phyloP scores from a whole-genome alignment of 495 filamentous ascomycete genomes.

The Talaromyces proteolyticus region DNA sequence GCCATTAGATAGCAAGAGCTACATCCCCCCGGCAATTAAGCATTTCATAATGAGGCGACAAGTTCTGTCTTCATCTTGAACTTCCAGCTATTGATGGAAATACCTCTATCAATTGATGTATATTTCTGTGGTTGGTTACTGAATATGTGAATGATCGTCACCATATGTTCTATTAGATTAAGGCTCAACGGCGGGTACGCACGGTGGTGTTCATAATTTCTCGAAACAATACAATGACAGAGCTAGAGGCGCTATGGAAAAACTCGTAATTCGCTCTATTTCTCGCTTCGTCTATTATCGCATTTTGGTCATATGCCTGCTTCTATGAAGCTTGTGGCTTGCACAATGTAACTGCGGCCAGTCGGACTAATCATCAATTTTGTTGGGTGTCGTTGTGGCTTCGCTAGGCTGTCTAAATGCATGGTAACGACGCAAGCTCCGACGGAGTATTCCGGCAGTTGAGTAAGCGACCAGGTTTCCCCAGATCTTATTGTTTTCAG shows the following conservation, averaged over 20 bases:
- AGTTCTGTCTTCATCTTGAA: not conserved
- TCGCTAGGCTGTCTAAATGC: not conserved
- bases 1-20: not conserved
- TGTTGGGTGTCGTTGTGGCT: not conserved
- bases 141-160: not conserved
- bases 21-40: not conserved
- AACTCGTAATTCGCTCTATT: not conserved
- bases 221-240: not conserved
- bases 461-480: not conserved
- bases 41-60: not conserved
- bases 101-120: not conserved
- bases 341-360: not conserved
- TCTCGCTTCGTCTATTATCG: not conserved
- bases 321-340: not conserved
- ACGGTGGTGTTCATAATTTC: not conserved
- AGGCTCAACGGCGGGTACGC: not conserved
- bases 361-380: not conserved
- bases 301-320: not conserved
- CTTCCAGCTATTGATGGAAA: not conserved
- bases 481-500: not conserved
- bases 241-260: not conserved
- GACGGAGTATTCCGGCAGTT: not conserved
- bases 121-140: not conserved
- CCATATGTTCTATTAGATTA: not conserved
- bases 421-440: not conserved